phyloP scores from a whole-genome alignment of 1,139 yeast genomes.

The Candida dubliniensis region DNA sequence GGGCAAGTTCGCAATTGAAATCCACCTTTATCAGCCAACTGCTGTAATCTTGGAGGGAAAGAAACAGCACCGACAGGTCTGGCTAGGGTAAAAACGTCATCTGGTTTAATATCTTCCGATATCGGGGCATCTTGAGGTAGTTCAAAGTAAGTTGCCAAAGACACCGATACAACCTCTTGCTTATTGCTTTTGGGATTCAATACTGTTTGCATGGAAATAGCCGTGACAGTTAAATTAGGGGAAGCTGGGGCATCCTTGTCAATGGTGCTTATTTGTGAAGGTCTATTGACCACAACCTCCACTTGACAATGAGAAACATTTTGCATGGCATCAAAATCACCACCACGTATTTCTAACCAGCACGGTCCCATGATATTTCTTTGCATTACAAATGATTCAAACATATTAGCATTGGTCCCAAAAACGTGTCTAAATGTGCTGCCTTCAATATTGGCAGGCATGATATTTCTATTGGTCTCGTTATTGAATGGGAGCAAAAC shows the following conservation, averaged over 20 bases:
- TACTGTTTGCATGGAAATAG: conserved; percentile 77
- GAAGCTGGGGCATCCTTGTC: conserved; percentile 59
- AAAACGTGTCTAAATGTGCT: conserved; percentile 77
- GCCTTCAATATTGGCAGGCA: conserved; percentile 71
- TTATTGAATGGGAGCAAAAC: conserved; percentile 72
- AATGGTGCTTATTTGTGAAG: conserved; percentile 50
- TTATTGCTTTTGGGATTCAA: conserved; percentile 69
- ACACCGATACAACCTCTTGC: conserved; percentile 86
- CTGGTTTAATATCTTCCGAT: conserved; percentile 53
- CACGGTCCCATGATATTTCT: conserved; percentile 96
- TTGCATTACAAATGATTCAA: conserved; percentile 84
- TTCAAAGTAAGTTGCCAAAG: conserved; percentile 65
- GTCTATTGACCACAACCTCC: conserved; percentile 61
- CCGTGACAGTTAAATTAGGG: conserved; percentile 60
- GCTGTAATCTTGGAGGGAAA: conserved; percentile 74
- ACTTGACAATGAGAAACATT: conserved; percentile 81
- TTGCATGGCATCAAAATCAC: conserved; percentile 57
- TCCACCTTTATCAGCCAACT: conserved; percentile 52
- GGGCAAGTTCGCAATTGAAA: conserved; percentile 57
- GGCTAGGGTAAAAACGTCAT: conserved; percentile 63
- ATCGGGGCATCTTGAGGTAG: conserved; percentile 75
- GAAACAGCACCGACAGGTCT: conserved; percentile 65
- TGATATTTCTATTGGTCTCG: conserved; percentile 47
- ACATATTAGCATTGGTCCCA: conserved; percentile 72
- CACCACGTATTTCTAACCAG: conserved; percentile 76